These are phyloP conservation scores for Dactylonectria estremocensis DNA, from an alignment of 2,329 filamentous ascomycete species.

Conservation along the genomic window DNA sequence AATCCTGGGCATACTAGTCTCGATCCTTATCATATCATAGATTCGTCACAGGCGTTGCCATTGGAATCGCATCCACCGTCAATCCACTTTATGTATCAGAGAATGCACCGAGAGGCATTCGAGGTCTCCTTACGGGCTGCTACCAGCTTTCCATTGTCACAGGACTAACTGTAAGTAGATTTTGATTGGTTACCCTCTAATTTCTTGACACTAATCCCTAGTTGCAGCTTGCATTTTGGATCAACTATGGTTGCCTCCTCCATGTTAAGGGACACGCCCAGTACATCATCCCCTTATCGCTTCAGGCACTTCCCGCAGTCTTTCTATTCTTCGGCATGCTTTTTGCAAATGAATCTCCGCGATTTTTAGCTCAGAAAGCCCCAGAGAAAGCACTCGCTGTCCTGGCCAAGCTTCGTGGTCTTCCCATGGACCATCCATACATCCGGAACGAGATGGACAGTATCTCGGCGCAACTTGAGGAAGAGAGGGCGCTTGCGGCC, in stretches of 20 bases:
- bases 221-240: constrained; percentile 32
- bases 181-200: neutral
- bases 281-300: constrained; percentile 66
- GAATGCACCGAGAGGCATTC: constrained; percentile 20
- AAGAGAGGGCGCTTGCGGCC: constrained; percentile 54
- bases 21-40: neutral
- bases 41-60: constrained; percentile 18
- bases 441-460: constrained; percentile 66
- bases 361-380: constrained; percentile 72
- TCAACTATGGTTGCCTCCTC: constrained; percentile 29
- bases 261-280: constrained; percentile 24
- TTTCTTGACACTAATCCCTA: neutral
- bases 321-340: constrained; percentile 69
- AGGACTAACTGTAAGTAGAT: constrained; percentile 10
- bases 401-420: constrained; percentile 53
- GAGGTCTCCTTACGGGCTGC: constrained; percentile 18
- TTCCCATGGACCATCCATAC: constrained; percentile 56
- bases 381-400: constrained; percentile 64
- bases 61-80: constrained; percentile 25
- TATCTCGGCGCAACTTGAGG: constrained; percentile 72
- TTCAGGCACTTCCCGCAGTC: constrained; percentile 72
- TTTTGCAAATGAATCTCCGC: constrained; percentile 72
- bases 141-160: constrained; percentile 23
- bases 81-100: constrained; percentile 24
- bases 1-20: neutral